Conservation (phyloP, 352 stramenopile genomes). For the Pythium chondricola region DNA sequence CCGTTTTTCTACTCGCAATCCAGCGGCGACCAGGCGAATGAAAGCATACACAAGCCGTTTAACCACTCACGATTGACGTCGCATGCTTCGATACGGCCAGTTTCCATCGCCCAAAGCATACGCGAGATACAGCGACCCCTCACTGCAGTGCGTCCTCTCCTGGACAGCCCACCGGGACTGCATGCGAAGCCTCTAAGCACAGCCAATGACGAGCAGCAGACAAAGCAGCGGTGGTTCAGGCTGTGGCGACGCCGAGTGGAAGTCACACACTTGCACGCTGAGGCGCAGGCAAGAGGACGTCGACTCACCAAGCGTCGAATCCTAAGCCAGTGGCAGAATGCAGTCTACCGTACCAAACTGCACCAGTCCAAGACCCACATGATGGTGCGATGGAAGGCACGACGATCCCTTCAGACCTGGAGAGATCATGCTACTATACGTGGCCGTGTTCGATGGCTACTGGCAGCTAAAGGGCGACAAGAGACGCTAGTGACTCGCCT, state of each 20-base stretch:
- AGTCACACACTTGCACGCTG: neutral
- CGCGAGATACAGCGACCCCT: too few species aligned
- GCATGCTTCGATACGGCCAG: too few species aligned
- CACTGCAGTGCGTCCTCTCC: too few species aligned
- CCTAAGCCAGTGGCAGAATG: neutral
- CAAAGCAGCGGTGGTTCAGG: slow-evolving; percentile 5
- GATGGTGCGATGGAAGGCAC: slow-evolving; percentile 3
- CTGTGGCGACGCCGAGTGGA: slow-evolving; percentile 7
- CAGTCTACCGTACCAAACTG: slow-evolving; percentile 1
- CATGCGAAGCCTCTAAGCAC: too few species aligned
- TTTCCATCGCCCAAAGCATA: too few species aligned
- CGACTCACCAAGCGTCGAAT: neutral
- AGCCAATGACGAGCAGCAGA: too few species aligned
- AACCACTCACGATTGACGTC: too few species aligned
- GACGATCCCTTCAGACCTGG: slow-evolving; percentile 3
- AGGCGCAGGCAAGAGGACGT: neutral
- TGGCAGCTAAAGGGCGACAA: neutral
- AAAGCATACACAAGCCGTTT: too few species aligned
- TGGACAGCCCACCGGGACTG: too few species aligned
- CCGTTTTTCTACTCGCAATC: slow-evolving; percentile 1
- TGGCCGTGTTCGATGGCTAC: slow-evolving; percentile 8
- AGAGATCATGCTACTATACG: neutral
- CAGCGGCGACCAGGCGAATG: slow-evolving; percentile 5
- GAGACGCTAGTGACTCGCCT: slow-evolving; percentile 11
- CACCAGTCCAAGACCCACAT: neutral